Base-by-base conservation (phyloP, 108 stramenopile species). In the Skeletonema grethae region DNA sequence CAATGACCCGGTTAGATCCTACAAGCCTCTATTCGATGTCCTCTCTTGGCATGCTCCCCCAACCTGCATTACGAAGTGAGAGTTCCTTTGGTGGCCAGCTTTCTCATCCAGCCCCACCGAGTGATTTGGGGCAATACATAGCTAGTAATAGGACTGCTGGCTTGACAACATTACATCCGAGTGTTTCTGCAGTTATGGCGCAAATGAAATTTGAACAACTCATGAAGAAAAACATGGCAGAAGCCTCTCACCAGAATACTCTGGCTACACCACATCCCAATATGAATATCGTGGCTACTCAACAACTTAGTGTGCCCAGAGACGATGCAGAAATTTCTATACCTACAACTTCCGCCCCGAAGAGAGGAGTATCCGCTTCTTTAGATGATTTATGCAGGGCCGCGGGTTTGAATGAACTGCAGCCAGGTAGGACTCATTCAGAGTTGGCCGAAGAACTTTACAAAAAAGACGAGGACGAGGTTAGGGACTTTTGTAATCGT, bases 121-220 rank as follows among this genome's bases (percentile, higher is more conserved):
- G 22, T 10, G 50, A 53, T 22, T 53, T 22, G 20, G 50, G 20
- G 7, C 18, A 22, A 22, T 53, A 7, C 9, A 2, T 18, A 46
- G 46, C 7, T 7, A 53, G 1, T 24, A 16, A 16, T 22, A 8
- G 18, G 7, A 15, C 20, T 53, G 22, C 7, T 53, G 50, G 50
- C 9, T 53, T 53, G 20, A 53, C 50, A 53, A 4, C 50, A 9
- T 22, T 53, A 5, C 50, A 53, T n/a, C 50, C 50, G 22, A 53
- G 50, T 7, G 50, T 22, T 22, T 53, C 50, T 53, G 22, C 50
- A 53, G 50, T 22, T 20, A 22, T 53, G 22, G 50, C 50, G 20
- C 50, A 53, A 53, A 53, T 53, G 50, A 53, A 5, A 53, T 22
- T 53, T 53, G 50, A 53, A 53, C 8, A 53, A 53, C 20, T 53